Conservation (phyloP, 1,139 yeast species). For the Geotrichum carabidarum region DNA sequence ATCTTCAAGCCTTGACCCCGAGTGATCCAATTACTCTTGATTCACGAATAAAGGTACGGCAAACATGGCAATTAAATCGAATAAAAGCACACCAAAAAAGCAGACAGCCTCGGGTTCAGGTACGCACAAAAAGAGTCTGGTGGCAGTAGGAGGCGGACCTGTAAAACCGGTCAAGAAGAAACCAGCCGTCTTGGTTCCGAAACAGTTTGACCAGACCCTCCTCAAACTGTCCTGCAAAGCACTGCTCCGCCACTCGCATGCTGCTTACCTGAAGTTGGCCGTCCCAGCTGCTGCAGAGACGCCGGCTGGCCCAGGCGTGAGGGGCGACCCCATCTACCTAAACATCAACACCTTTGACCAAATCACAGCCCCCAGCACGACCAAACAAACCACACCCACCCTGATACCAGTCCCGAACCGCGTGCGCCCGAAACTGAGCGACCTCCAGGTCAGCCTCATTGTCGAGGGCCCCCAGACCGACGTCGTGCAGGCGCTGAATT, state of each 20-base stretch:
- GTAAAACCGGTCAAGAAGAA: no score
- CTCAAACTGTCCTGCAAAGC: conserved; percentile 17
- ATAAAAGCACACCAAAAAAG: neutral
- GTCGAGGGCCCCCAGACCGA: conserved; percentile 29
- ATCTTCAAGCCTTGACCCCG: no score
- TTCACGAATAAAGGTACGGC: no score
- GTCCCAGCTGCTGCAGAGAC: no score
- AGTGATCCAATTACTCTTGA: no score
- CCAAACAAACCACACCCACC: conserved; percentile 23
- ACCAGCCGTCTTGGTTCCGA: conserved; percentile 12
- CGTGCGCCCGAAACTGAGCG: conserved; percentile 22
- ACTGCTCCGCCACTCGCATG: conserved; percentile 13
- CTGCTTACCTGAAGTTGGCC: neutral
- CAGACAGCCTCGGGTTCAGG: neutral
- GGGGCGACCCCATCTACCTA: conserved; percentile 16
- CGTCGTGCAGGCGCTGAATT: conserved; percentile 21
- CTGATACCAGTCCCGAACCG: conserved; percentile 28
- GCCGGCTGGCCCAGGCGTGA: neutral
- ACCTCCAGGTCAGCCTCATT: conserved; percentile 26
- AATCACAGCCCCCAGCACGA: neutral
- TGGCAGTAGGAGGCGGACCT: no score
- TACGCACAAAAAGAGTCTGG: no score
- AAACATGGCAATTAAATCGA: neutral
- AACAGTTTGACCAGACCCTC: conserved; percentile 17
- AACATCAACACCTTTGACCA: conserved; percentile 13